Conservation (phyloP, 1,139 yeast genomes). For the Blastobotrys aristatus region DNA sequence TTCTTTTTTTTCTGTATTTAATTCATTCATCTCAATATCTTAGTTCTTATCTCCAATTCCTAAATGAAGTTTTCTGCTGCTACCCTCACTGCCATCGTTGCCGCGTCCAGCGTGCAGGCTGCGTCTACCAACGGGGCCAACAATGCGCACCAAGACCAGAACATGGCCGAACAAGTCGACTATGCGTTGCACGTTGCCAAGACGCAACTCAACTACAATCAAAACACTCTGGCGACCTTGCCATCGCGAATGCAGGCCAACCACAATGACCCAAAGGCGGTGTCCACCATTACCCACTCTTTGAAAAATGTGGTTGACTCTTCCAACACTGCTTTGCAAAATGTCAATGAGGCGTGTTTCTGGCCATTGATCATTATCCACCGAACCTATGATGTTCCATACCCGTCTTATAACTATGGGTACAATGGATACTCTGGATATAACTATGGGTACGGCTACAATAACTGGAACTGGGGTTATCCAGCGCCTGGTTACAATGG, state of each 20-base stretch:
- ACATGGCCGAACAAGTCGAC: not conserved
- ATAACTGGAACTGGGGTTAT: not conserved
- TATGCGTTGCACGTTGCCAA: not conserved
- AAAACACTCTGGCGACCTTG: not conserved
- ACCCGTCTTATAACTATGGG: not conserved
- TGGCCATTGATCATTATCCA: not conserved
- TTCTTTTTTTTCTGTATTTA: not conserved
- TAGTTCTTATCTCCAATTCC: not conserved
- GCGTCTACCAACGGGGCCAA: not conserved
- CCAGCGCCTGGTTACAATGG: not conserved
- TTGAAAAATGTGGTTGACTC: constrained; percentile 1
- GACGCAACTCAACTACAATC: not conserved
- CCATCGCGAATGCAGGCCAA: constrained; percentile 1
- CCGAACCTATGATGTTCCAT: not conserved
- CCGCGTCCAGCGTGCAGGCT: not conserved
- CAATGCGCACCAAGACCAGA: not conserved
- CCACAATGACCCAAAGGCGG: not conserved
- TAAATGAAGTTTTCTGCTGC: constrained; percentile 1
- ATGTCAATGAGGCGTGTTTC: constrained; percentile 17
- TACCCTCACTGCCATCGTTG: not conserved
- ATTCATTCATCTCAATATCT: too few relatives aligned
- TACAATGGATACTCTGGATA: not conserved
- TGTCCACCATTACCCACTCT: not conserved
- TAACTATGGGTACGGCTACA: not conserved
- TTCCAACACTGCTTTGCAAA: constrained; percentile 17